Evolutionary conservation across 179 eudicot species (phyloP).

Genomic region (Nepenthes alata): DNA sequence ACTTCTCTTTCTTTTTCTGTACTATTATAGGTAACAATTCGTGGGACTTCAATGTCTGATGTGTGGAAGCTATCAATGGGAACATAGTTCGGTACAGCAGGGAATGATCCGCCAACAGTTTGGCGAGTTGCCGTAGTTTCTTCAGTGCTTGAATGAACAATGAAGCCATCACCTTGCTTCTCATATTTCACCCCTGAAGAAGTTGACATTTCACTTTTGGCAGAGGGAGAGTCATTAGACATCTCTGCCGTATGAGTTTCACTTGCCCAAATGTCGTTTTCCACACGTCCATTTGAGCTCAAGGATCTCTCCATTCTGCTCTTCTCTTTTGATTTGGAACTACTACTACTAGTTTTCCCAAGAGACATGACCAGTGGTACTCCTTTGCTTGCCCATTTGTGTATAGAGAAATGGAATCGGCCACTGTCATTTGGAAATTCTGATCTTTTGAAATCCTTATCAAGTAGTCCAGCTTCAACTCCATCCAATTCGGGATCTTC

Average conservation of each 20-base stretch:
- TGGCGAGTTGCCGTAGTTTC: conserved; percentile 5
- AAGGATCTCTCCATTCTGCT: conserved; percentile 14
- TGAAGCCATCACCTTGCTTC: conserved; percentile 7
- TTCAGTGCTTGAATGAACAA: background rate
- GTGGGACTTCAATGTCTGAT: conserved; percentile 1
- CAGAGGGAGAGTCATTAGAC: conserved; percentile 7
- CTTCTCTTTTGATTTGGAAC: conserved; percentile 23
- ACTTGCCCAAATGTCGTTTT: conserved; percentile 9
- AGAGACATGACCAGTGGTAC: conserved; percentile 37
- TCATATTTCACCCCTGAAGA: conserved; percentile 7
- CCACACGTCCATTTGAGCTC: conserved; percentile 17
- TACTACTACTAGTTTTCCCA: conserved; percentile 17
- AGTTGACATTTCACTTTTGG: conserved; percentile 4
- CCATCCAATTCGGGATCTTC: conserved; percentile 12
- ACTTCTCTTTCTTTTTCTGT: conserved; percentile 11
- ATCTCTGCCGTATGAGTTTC: conserved; percentile 7
- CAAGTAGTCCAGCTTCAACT: conserved; percentile 7
- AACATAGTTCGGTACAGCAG: conserved; percentile 3
- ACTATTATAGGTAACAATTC: conserved; percentile 3
- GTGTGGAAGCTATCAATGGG: conserved; percentile 2
- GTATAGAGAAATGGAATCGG: conserved; percentile 80
- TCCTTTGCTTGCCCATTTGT: conserved; percentile 75
- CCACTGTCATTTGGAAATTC: conserved; percentile 19
- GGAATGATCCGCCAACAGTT: conserved; percentile 9
- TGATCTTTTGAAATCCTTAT: conserved; percentile 11